These are phyloP conservation scores for Paramecium octaurelia DNA, from an alignment of 73 alveolate species.

Conservation along the genomic window DNA sequence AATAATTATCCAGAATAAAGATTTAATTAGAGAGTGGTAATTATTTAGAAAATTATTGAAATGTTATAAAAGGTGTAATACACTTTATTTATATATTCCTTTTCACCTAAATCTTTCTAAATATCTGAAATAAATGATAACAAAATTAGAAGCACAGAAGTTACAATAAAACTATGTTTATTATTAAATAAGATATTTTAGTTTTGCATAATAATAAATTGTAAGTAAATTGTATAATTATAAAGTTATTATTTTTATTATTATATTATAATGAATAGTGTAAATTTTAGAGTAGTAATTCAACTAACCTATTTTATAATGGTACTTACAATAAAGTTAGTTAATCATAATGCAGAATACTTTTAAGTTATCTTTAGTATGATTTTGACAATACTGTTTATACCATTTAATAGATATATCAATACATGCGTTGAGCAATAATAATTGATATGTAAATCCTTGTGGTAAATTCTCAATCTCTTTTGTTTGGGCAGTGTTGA, in stretches of 20 bases:
- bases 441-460: background rate
- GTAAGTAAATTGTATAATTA: background rate
- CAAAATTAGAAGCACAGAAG: background rate
- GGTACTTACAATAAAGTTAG: background rate
- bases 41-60: background rate
- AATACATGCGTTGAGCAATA: background rate
- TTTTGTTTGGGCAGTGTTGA: slow-evolving; percentile 1
- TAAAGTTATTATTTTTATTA: background rate
- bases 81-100: too few relatives aligned
- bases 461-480: background rate
- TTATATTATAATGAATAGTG: background rate
- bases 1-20: background rate
- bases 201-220: background rate
- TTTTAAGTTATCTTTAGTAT: background rate
- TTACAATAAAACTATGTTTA: background rate
- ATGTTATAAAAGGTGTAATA: background rate
- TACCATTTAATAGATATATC: background rate
- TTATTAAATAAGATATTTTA: background rate
- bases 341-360: background rate
- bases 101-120: too few relatives aligned
- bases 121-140: background rate
- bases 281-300: background rate
- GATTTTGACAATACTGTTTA: background rate
- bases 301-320: background rate
- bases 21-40: background rate